Conservation (phyloP, 2,329 filamentous ascomycete genomes). For the Diaporthe destruens region DNA sequence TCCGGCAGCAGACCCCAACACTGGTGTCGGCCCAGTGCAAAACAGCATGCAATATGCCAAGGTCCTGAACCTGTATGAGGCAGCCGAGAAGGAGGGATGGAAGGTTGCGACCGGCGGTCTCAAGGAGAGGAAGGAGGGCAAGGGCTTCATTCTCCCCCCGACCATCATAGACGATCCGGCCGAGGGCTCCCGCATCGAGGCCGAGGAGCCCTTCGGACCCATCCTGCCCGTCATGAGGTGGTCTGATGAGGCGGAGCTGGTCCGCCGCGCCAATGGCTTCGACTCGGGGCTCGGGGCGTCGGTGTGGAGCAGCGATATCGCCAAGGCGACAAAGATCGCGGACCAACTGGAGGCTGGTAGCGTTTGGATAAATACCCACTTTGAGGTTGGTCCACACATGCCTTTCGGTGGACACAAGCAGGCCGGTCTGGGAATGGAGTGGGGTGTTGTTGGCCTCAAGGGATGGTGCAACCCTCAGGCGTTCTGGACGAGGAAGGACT, state of each 20-base stretch:
- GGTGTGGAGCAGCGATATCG: conserved; percentile 63
- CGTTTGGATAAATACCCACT: conserved; percentile 65
- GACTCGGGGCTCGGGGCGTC: conserved; percentile 65
- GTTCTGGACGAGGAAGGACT: conserved; percentile 40
- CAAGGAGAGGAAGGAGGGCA: conserved; percentile 44
- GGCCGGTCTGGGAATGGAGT: conserved; percentile 63
- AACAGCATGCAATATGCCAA: conserved; percentile 70
- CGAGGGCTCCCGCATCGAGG: conserved; percentile 66
- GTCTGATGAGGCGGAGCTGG: conserved; percentile 58
- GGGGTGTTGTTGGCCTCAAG: conserved; percentile 55
- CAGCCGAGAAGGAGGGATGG: conserved; percentile 61
- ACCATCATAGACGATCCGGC: conserved; percentile 72
- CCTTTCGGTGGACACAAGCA: conserved; percentile 65
- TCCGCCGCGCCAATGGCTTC: conserved; percentile 60
- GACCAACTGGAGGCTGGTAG: conserved; percentile 63
- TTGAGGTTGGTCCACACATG: conserved; percentile 51
- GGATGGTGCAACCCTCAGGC: conserved; percentile 48
- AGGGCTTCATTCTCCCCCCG: conserved; percentile 68
- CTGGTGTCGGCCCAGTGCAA: conserved; percentile 65
- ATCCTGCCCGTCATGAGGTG: conserved; percentile 60
- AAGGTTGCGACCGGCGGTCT: conserved; percentile 60
- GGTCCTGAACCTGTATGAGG: conserved; percentile 63
- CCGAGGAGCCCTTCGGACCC: conserved; percentile 64
- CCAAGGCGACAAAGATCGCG: conserved; percentile 60
- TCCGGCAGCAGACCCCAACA: conserved; percentile 56